A percentile compares a stretch with the other conserved stretches of the same genome.
Evolutionary conservation across 495 filamentous ascomycete species (phyloP).

Genomic region (Aspergillus steynii): DNA sequence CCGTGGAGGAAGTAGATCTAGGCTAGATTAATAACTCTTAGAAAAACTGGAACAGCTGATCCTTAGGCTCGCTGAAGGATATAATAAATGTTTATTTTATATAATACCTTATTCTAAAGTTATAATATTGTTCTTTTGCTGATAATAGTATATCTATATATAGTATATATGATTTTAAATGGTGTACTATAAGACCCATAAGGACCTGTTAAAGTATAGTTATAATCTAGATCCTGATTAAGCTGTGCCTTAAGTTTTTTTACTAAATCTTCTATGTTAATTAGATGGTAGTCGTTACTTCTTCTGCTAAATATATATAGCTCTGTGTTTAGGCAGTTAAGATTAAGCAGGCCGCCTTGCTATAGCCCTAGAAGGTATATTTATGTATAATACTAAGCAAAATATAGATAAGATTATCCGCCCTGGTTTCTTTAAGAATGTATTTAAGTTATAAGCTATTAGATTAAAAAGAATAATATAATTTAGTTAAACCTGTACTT

Average conservation of each 20-base stretch:
- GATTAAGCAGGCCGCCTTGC: conserved; percentile 28
- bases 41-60: conserved; percentile 40
- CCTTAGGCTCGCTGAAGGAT: conserved; percentile 40
- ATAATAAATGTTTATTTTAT: conserved; percentile 44
- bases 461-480: conserved; percentile 11
- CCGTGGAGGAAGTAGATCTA: conserved; percentile 39
- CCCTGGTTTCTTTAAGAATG: not conserved
- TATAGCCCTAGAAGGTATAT: conserved; percentile 42
- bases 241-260: conserved; percentile 25
- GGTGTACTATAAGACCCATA: conserved; percentile 28
- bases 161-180: conserved; percentile 40
- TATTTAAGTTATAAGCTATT: conserved; percentile 1
- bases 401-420: conserved; percentile 4
- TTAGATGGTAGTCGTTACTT: conserved; percentile 11
- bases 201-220: conserved; percentile 22
- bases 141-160: conserved; percentile 50
- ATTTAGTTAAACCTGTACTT: conserved; percentile 26
- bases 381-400: conserved; percentile 37
- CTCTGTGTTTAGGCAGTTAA: conserved; percentile 35
- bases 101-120: conserved; percentile 37
- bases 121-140: conserved; percentile 45
- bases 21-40: conserved; percentile 44
- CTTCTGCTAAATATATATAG: conserved; percentile 18
- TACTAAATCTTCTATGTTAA: conserved; percentile 11
- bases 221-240: conserved; percentile 29